phyloP scores from a whole-genome alignment of 2,329 filamentous ascomycete genomes.

The Fusarium sterilihyphosum region DNA sequence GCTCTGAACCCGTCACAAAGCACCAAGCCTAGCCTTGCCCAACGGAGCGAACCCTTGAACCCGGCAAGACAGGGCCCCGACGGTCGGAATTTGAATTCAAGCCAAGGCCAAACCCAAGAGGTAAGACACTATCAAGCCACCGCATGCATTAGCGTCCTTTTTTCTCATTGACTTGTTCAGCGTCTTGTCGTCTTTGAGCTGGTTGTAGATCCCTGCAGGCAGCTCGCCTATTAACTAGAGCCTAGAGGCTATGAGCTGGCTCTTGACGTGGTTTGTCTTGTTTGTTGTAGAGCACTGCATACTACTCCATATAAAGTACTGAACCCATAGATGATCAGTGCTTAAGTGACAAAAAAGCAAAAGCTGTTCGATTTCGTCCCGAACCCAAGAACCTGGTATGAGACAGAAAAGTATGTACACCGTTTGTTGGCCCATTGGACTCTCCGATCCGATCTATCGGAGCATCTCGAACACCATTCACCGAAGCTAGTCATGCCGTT shows the following conservation, averaged over 20 bases:
- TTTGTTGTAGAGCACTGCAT: slow-evolving; percentile 21
- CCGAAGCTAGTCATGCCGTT: background rate
- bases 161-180: background rate
- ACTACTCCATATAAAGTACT: background rate
- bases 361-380: background rate
- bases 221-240: slow-evolving; percentile 12
- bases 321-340: slow-evolving; percentile 12
- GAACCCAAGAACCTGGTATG: slow-evolving; percentile 5
- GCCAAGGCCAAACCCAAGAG: slow-evolving; percentile 24
- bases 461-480: slow-evolving; percentile 22
- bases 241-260: slow-evolving; percentile 32
- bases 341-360: background rate
- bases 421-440: slow-evolving; percentile 9
- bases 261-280: slow-evolving; percentile 19
- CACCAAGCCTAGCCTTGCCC: background rate
- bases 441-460: slow-evolving; percentile 31
- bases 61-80: slow-evolving; percentile 30
- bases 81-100: slow-evolving; percentile 38
- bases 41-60: slow-evolving; percentile 11
- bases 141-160: slow-evolving; percentile 32
- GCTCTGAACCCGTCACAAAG: background rate
- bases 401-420: background rate
- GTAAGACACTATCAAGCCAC: slow-evolving; percentile 42
- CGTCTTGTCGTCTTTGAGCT: background rate
- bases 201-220: slow-evolving; percentile 35